These are phyloP conservation scores for Brasilioporus rufonigricans DNA, from an alignment of 768 basidiomycete species.

Conservation along the genomic window DNA sequence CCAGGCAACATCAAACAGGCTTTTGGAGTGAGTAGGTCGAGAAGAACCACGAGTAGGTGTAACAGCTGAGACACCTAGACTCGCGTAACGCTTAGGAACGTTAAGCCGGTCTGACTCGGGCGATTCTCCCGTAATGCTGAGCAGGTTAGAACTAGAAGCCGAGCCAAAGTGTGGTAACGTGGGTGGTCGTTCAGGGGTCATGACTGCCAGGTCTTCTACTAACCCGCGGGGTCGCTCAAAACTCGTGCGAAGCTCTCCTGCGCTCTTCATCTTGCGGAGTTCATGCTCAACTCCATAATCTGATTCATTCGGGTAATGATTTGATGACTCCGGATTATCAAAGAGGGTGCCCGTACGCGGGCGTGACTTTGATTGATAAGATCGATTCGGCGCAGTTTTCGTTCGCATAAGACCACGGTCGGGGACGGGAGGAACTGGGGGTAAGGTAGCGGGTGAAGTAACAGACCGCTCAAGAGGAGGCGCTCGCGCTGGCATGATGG, in stretches of 20 bases:
- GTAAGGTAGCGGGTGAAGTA: constrained; percentile 45
- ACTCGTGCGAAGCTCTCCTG: constrained; percentile 64
- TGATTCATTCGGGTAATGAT: constrained; percentile 36
- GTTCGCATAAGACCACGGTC: constrained; percentile 61
- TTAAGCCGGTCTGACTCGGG: constrained; percentile 36
- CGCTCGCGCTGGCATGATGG: constrained; percentile 64
- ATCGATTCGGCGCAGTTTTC: constrained; percentile 67
- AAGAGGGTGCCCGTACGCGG: constrained; percentile 31
- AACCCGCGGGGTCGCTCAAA: constrained; percentile 27
- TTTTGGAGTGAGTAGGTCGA: constrained; percentile 40
- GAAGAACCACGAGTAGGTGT: constrained; percentile 33
- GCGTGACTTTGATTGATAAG: constrained; percentile 46
- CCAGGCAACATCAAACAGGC: constrained; percentile 51
- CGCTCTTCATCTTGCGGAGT: constrained; percentile 83
- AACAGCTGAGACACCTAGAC: constrained; percentile 50
- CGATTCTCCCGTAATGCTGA: constrained; percentile 35
- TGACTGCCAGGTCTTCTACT: constrained; percentile 27
- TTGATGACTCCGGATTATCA: constrained; percentile 19
- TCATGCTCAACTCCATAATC: constrained; percentile 53
- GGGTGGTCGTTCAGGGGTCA: constrained; percentile 40
- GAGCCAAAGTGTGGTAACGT: constrained; percentile 56
- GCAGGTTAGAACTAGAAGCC: constrained; percentile 67
- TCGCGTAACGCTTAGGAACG: constrained; percentile 61
- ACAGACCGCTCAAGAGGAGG: constrained; percentile 51
- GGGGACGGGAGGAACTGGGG: constrained; percentile 18